These are phyloP conservation scores for Solanum megistacrolobum DNA, from an alignment of 257 asterid genomes.

Conservation along the genomic window DNA sequence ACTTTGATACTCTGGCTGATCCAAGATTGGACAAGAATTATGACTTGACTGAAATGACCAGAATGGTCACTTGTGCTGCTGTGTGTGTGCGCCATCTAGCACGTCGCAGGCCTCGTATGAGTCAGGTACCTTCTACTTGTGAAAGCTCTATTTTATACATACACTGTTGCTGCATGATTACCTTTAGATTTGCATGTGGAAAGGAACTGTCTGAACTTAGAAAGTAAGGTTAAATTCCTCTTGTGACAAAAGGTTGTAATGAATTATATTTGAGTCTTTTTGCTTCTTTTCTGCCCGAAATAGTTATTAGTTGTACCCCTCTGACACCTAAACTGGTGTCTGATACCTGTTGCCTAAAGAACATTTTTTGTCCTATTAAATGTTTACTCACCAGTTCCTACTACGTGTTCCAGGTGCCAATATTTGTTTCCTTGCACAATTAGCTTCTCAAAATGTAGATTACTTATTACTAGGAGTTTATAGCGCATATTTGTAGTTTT, in stretches of 20 bases:
- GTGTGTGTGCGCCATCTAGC: slow-evolving; percentile 81
- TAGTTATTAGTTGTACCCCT: neutral
- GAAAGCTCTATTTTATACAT: neutral
- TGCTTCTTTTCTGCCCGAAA: neutral
- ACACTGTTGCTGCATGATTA: neutral
- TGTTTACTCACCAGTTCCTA: neutral
- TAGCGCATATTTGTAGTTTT: neutral
- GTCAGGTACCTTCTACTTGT: slow-evolving; percentile 41
- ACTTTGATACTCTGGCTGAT: slow-evolving; percentile 57
- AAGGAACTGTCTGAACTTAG: neutral
- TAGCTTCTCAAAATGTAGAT: neutral
- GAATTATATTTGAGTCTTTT: neutral
- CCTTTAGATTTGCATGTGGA: neutral
- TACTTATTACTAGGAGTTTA: neutral
- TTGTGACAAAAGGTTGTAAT: neutral
- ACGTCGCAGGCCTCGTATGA: slow-evolving; percentile 73
- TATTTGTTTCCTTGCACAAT: neutral
- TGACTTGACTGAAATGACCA: slow-evolving; percentile 51
- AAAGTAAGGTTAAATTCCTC: neutral
- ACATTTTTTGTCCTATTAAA: neutral
- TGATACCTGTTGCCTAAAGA: neutral
- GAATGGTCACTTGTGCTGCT: slow-evolving; percentile 82
- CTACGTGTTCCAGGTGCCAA: neutral
- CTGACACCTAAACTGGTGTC: neutral
- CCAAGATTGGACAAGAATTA: slow-evolving; percentile 59